Evolutionary conservation across 495 filamentous ascomycete species (phyloP).

Genomic region (Physcia stellaris): DNA sequence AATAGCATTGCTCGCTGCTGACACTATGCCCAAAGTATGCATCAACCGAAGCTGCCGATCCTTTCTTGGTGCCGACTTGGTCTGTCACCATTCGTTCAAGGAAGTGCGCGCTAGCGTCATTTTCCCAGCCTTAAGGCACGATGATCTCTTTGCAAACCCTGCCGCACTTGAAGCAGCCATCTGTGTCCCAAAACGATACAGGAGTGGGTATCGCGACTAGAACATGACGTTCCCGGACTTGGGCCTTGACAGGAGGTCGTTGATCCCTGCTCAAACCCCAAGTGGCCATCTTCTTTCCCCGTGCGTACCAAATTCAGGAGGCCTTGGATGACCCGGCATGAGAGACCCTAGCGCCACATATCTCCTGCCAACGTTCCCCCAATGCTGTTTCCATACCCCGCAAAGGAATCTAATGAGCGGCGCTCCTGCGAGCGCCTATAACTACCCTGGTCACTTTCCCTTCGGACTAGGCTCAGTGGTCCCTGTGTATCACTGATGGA

Average conservation of each 20-base stretch:
- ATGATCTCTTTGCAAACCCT: slow-evolving; percentile 1
- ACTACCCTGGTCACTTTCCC: slow-evolving; percentile 7
- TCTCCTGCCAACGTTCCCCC: slow-evolving; percentile 2
- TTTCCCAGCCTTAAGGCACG: slow-evolving; percentile 7
- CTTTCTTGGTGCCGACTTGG: neutral
- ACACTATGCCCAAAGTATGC: neutral
- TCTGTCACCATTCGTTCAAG: slow-evolving; percentile 1
- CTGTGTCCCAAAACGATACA: neutral
- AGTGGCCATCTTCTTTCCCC: slow-evolving; percentile 2
- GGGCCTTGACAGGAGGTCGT: too few relatives aligned
- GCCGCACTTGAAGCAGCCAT: slow-evolving; percentile 9
- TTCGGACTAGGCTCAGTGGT: slow-evolving; percentile 11
- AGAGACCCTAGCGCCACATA: slow-evolving; percentile 5
- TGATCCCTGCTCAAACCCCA: slow-evolving; percentile 2
- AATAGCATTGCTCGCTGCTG: neutral
- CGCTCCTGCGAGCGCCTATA: slow-evolving; percentile 14
- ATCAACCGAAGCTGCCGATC: slow-evolving; percentile 5
- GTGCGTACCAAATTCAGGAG: neutral
- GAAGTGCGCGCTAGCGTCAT: neutral
- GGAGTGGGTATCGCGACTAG: slow-evolving; percentile 8
- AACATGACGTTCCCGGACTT: slow-evolving; percentile 10
- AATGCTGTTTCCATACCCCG: slow-evolving; percentile 4
- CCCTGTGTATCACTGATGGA: slow-evolving; percentile 15
- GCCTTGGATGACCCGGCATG: too few relatives aligned
- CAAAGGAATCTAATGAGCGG: slow-evolving; percentile 4